These are phyloP conservation scores for Potentilla sterilis DNA, from an alignment of 306 rosid genomes.

Conservation along the genomic window DNA sequence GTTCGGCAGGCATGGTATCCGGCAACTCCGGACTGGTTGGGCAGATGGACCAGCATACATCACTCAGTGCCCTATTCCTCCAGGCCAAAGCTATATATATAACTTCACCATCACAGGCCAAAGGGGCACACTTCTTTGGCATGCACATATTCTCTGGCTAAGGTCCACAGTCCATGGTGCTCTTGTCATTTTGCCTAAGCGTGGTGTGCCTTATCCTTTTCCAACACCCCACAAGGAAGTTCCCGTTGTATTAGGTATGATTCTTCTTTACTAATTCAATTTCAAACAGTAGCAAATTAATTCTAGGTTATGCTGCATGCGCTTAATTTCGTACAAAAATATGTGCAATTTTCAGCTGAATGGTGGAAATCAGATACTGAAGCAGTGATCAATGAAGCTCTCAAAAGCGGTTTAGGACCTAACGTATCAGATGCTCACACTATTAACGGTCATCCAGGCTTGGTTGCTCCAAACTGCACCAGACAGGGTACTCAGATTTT, in stretches of 20 bases:
- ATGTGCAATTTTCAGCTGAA: slow-evolving; percentile 50
- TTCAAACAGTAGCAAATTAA: background rate
- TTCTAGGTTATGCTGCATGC: background rate
- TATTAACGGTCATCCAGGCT: slow-evolving; percentile 84
- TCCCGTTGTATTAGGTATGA: slow-evolving; percentile 63
- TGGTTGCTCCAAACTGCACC: slow-evolving; percentile 50
- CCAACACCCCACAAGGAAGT: slow-evolving; percentile 76
- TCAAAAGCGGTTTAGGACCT: slow-evolving; percentile 74
- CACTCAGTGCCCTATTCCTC: slow-evolving; percentile 79
- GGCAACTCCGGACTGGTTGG: slow-evolving; percentile 86
- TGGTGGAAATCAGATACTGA: slow-evolving; percentile 99
- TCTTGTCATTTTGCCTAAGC: slow-evolving; percentile 78
- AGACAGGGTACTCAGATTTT: slow-evolving; percentile 40
- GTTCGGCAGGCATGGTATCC: slow-evolving; percentile 69
- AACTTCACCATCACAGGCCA: slow-evolving; percentile 87
- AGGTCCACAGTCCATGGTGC: slow-evolving; percentile 88
- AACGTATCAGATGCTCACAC: slow-evolving; percentile 91
- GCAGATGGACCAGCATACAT: slow-evolving; percentile 85
- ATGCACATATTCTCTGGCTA: slow-evolving; percentile 85
- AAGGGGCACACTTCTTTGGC: slow-evolving; percentile 91
- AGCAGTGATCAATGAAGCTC: slow-evolving; percentile 75
- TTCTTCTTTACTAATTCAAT: background rate
- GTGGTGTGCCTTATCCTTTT: slow-evolving; percentile 82
- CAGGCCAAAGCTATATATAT: slow-evolving; percentile 65
- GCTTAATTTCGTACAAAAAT: background rate